phyloP scores from a whole-genome alignment of 208 protist species.

The Acanthamoeba lenticulata region DNA sequence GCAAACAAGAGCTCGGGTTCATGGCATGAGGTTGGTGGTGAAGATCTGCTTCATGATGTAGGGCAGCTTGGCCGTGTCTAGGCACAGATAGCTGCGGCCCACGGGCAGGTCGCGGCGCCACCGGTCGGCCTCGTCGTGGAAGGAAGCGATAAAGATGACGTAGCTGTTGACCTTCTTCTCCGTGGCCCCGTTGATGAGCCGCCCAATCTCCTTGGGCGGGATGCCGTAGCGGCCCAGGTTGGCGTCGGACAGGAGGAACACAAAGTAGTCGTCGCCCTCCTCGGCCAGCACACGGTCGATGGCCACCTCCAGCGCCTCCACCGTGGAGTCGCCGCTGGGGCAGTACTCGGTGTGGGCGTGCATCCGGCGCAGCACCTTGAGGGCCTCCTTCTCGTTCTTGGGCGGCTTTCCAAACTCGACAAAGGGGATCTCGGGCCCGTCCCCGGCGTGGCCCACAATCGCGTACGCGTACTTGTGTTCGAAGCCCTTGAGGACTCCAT shows the following conservation, averaged over 20 bases:
- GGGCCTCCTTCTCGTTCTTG: conserved; percentile 71
- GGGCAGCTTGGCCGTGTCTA: conserved; percentile 90
- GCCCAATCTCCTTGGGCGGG: conserved; percentile 28
- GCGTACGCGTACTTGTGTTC: conserved; percentile 92
- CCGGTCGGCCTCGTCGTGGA: conserved; percentile 89
- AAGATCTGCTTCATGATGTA: conserved; percentile 91
- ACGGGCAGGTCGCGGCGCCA: conserved; percentile 88
- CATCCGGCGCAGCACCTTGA: conserved; percentile 91
- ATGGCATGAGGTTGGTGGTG: conserved; percentile 67
- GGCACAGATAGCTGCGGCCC: conserved; percentile 91
- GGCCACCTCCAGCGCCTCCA: conserved; percentile 74
- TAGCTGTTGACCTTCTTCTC: conserved; percentile 82
- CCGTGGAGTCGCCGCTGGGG: conserved; percentile 92
- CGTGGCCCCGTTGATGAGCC: not conserved
- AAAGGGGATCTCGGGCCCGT: conserved; percentile 88
- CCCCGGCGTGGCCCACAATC: conserved; percentile 91
- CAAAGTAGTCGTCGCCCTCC: conserved; percentile 92
- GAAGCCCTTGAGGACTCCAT: conserved; percentile 92
- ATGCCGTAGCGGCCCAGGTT: conserved; percentile 87
- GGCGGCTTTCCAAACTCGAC: conserved; percentile 72
- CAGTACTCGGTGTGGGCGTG: conserved; percentile 94
- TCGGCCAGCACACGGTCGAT: conserved; percentile 73
- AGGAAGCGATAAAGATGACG: conserved; percentile 85
- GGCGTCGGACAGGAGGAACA: conserved; percentile 94
- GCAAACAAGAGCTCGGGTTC: too few species aligned